Evolutionary conservation across 1,139 yeast species (phyloP), one percentile per base, ranked within the genome.

Genomic region (Sugiyamaella xylanicola): DNA sequence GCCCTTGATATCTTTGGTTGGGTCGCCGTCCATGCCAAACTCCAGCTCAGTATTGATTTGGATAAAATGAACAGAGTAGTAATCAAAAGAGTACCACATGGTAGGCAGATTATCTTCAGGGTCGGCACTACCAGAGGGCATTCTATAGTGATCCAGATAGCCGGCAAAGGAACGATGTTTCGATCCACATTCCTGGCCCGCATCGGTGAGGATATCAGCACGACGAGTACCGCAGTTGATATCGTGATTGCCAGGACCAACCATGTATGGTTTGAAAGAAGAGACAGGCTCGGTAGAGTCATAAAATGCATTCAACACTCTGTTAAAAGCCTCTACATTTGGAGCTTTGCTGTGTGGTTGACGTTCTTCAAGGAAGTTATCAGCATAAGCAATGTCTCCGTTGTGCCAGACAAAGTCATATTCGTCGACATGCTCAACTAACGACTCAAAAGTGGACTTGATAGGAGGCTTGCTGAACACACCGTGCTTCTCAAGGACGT

Each of bases 81-180:
- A 65, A 53, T 69, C 69, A 46, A 65, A 68, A 5, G 72, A 68
- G 57, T 65, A 69, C 72, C 72, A 69, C 62, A 67, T 63, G 46
- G 63, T 65, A 17, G 59, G 59, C 32, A 53, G 52, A 13, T 20
- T 56, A 55, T 40, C 69, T 63, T 17, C 63, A 58, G 36, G 67
- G 59, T 54, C 67, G 9, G 44, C 47, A 45, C 56, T 54, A 11
- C 48, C 56, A n/a, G 52, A 47, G 2, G 70, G 70, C 70, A 67
- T 67, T 43, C 60, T 48, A 57, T 58, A 65, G 48, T 62, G 69
- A 42, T 60, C 57, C 11, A 55, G 57, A 56, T 58, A 67, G 13
- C 67, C 68, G 8, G 68, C 61, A 41, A 67, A 67, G 49, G 57
- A 55, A 5, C 57, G 45, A 63, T 65, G 41, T 55, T 55, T 50